Evolutionary conservation across 495 filamentous ascomycete genomes (phyloP).

Genomic region (Tuber borchii): DNA sequence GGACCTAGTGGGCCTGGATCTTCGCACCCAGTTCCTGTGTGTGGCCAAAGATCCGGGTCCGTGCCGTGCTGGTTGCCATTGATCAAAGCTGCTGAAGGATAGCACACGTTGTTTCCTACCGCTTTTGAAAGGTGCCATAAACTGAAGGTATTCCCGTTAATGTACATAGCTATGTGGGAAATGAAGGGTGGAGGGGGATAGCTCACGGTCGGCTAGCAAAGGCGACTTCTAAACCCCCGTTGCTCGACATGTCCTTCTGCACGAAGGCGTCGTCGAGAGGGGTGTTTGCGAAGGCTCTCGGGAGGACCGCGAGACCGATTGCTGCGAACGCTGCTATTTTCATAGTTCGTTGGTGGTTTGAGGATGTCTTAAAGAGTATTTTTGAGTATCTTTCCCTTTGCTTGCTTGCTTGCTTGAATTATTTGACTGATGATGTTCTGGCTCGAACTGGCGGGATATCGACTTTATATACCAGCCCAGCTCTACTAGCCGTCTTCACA

Average conservation of each 20-base stretch:
- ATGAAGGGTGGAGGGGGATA: not conserved
- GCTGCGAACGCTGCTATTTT: not conserved
- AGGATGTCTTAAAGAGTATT: not conserved
- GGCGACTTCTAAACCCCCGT: conserved; percentile 34
- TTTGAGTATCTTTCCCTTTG: not conserved
- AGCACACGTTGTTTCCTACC: conserved; percentile 23
- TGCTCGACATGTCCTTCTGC: conserved; percentile 16
- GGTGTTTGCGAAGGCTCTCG: conserved; percentile 12
- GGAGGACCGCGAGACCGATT: not conserved
- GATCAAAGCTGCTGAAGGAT: conserved; percentile 27
- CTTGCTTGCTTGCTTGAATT: not conserved
- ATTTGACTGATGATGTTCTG: not conserved
- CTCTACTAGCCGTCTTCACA: not conserved
- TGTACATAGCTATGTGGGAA: not conserved
- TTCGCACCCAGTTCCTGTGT: conserved; percentile 24
- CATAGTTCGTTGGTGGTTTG: not conserved
- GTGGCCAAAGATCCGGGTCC: conserved; percentile 17
- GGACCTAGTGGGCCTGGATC: conserved; percentile 12
- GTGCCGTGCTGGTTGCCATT: conserved; percentile 35
- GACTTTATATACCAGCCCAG: not conserved
- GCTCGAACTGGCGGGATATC: not conserved
- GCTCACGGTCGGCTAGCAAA: conserved; percentile 35
- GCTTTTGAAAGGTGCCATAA: conserved; percentile 35
- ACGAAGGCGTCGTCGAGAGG: conserved; percentile 33
- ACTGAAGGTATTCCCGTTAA: conserved; percentile 7